Conservation (phyloP, 371 early-diverging fungal species). For the Haplosporangium sp. region DNA sequence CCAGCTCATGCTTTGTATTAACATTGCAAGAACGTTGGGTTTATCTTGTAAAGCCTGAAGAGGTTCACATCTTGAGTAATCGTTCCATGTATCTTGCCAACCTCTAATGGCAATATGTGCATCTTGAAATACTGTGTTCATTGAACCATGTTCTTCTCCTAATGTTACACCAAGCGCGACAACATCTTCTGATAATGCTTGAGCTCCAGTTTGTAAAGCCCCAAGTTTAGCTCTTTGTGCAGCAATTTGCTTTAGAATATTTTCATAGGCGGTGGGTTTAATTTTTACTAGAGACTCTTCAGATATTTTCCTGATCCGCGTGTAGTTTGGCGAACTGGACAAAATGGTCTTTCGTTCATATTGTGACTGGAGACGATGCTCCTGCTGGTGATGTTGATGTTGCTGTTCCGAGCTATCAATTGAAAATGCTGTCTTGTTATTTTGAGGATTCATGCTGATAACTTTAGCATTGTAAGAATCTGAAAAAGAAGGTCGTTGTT, state of each 20-base stretch:
- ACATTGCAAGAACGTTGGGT: slow-evolving; percentile 19
- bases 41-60: slow-evolving; percentile 18
- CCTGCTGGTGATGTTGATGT: background rate
- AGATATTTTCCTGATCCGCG: background rate
- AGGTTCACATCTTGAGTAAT: slow-evolving; percentile 33
- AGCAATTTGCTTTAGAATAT: slow-evolving; percentile 29
- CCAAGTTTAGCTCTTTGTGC: slow-evolving; percentile 22
- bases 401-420: background rate
- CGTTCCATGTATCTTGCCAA: slow-evolving; percentile 28
- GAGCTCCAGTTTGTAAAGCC: slow-evolving; percentile 15
- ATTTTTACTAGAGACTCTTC: background rate
- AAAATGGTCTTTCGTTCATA: background rate
- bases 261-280: slow-evolving; percentile 10
- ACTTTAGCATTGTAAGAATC: background rate
- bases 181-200: slow-evolving; percentile 16
- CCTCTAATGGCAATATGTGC: slow-evolving; percentile 21
- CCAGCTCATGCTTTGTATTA: slow-evolving; percentile 38
- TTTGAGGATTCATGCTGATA: background rate
- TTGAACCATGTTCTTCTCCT: slow-evolving; percentile 21
- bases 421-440: background rate
- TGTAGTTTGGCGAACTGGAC: slow-evolving; percentile 4
- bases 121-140: background rate
- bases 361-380: slow-evolving; percentile 9
- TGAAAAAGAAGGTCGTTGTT: background rate
- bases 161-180: slow-evolving; percentile 17